Base-by-base conservation (phyloP, 192 early-diverging fungal genomes). In the Coemansia sp. region DNA sequence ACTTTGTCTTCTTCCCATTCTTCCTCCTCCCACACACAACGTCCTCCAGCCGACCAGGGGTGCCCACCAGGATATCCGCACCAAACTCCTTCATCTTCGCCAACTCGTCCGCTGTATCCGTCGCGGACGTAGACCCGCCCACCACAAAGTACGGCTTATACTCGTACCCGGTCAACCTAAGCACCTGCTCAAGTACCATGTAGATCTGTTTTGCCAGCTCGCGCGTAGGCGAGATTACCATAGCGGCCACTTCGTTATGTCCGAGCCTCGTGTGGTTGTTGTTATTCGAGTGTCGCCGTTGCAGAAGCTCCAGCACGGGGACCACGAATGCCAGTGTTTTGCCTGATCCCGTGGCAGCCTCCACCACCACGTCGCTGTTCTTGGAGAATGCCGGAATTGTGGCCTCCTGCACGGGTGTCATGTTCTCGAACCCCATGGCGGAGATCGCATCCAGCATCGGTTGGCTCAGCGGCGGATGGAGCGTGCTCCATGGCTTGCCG, bases 331-430 rank as follows among this genome's bases (percentile, higher is more conserved):
- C 80, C 8, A 97, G 84, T 4, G 97, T 98, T 70, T 98, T 98
- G 52, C 97, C 97, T 0, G 97, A 98, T 12, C 97, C 97, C 3
- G 97, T 98, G 9, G 93, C 93, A 8, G 95, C 96, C 72, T 97
- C 94, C 13, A 97, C 95, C 6, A 99, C 92, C 0, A 99, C 96
- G 80, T 99, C 97, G 76, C 95, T 94, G 73, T 92, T 88, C 67
- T 91, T 87, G 77, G 95, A 78, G 69, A 98, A 95, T 21, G 93
- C 86, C 8, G 97, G 97, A 45, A 98, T 97, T 0, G 94, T 89
- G 5, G 90, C 83, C 0, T 93, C 88, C 80, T 99, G 97, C 18
- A 97, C 95, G 5, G 96, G 96, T 4, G 95, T 99, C 94, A 95
- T 97, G 46, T 87, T 77, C 7, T 86, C 71, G 71, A 95, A 99